Evolutionary conservation across 805 yeast genomes (phyloP).

Genomic region (Spathaspora arborariae): DNA sequence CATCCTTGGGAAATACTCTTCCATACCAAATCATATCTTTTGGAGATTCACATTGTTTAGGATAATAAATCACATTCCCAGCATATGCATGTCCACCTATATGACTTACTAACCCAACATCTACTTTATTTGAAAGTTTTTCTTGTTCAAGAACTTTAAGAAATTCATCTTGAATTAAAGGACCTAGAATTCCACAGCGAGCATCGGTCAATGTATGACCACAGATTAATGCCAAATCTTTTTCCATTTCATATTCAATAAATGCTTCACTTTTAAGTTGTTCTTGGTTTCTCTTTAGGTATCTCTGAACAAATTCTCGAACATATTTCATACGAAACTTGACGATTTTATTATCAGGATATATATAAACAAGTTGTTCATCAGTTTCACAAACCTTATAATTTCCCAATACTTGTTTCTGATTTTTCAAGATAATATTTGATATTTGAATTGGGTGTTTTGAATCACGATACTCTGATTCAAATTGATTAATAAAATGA

Average conservation of each 20-base stretch:
- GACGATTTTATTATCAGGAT: slow-evolving; percentile 51
- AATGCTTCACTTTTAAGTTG: slow-evolving; percentile 14
- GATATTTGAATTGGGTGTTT: slow-evolving; percentile 50
- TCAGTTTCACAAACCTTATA: not conserved
- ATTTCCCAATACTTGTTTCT: slow-evolving; percentile 7
- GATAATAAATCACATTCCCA: slow-evolving; percentile 66
- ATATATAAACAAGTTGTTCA: slow-evolving; percentile 37
- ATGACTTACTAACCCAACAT: slow-evolving; percentile 64
- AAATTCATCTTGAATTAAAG: slow-evolving; percentile 51
- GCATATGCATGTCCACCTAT: slow-evolving; percentile 88
- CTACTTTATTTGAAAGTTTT: slow-evolving; percentile 21
- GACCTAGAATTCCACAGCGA: slow-evolving; percentile 68
- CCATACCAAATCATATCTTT: slow-evolving; percentile 70
- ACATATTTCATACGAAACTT: slow-evolving; percentile 29
- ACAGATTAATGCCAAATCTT: slow-evolving; percentile 51
- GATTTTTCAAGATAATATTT: slow-evolving; percentile 33
- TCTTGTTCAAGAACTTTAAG: slow-evolving; percentile 33
- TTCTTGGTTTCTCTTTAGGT: slow-evolving; percentile 21
- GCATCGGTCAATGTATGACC: slow-evolving; percentile 63
- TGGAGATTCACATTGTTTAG: slow-evolving; percentile 16
- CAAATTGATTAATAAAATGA: slow-evolving; percentile 31
- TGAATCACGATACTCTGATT: slow-evolving; percentile 34
- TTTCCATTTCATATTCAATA: slow-evolving; percentile 8
- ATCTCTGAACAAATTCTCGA: slow-evolving; percentile 36
- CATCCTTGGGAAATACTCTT: slow-evolving; percentile 58